Evolutionary conservation across 2,329 filamentous ascomycete species (phyloP), one percentile per base, ranked within the genome.

Genomic region (Sporothrix dimorphospora): DNA sequence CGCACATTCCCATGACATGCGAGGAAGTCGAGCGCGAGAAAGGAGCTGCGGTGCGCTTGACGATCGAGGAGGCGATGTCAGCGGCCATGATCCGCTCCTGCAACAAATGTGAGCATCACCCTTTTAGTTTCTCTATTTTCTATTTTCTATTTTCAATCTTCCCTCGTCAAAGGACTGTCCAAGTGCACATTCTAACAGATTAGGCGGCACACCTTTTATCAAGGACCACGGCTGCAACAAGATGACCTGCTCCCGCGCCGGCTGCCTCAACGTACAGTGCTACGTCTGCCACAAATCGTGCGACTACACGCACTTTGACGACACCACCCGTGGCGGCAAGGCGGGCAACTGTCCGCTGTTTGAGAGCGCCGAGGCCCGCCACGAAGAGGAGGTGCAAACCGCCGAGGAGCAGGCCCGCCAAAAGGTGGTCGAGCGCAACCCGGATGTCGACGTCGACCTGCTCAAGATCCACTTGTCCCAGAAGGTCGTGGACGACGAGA

Each of bases 221-320:
- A 97, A 97, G 78, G 87, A 90, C 47, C 79, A 83, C 42, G 94
- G 94, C 2, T 97, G 94, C 82, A 97, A 97, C 82, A 94, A 94
- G 81, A 93, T 97, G 87, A 85, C 80, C 0, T 97, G 94, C 79
- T 83, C 87, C 0, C 85, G 86, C n/a, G 68, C 77, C 53, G 81
- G 81, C 1, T 90, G 88, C 73, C 5, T 71, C 2, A 86, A 88
- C 59, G 77, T 86, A 0, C 87, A 89, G 75, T 91, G 90, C 78
- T 94, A 94, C 76, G 85, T 93, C 55, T 97, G 94, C 81, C 90
- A 89, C 27, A 84, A 90, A 76, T 87, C 88, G 1, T 87, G 85
- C 72, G 81, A 86, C 71, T 96, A 97, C 77, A 76, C 83, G 0
- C 94, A 97, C 79, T 97, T 97, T 77, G 83, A 90, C 73, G 86